These are phyloP conservation scores for Sphaerostilbella broomeana DNA, from an alignment of 2,329 filamentous ascomycete species.

Conservation along the genomic window DNA sequence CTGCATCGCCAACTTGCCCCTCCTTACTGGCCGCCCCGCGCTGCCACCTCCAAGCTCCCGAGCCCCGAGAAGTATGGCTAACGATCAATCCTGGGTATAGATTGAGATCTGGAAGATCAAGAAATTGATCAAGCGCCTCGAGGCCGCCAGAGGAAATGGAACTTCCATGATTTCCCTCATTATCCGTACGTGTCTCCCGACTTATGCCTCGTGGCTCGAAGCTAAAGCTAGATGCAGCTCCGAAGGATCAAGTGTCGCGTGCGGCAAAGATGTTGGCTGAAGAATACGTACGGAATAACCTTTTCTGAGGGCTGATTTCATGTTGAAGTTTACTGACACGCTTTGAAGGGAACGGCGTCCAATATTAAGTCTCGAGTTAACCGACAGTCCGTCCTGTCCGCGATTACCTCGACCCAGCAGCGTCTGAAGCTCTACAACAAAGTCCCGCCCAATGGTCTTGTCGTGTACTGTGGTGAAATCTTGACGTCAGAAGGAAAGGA, in stretches of 20 bases:
- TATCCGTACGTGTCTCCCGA: constrained; percentile 62
- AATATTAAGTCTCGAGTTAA: constrained; percentile 99
- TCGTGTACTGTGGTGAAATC: constrained; percentile 99
- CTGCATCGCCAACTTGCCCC: constrained; percentile 20
- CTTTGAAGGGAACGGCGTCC: constrained; percentile 79
- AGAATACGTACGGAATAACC: constrained; percentile 71
- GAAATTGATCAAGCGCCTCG: constrained; percentile 98
- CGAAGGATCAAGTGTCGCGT: constrained; percentile 95
- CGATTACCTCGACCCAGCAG: constrained; percentile 98
- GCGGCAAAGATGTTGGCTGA: constrained; percentile 99
- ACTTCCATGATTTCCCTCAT: constrained; percentile 99
- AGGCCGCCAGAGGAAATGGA: constrained; percentile 94
- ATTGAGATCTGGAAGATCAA: constrained; percentile 95
- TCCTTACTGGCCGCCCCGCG: constrained; percentile 27
- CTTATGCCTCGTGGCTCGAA: neutral
- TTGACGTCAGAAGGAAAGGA: constrained; percentile 98
- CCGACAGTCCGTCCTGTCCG: constrained; percentile 92
- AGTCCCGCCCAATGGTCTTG: constrained; percentile 92
- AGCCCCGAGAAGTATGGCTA: no score
- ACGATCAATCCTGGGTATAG: constrained; percentile 27
- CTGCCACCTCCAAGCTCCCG: constrained; percentile 10
- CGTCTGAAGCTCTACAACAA: constrained; percentile 99
- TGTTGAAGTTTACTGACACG: constrained; percentile 16
- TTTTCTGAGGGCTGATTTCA: neutral
- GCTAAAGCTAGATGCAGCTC: constrained; percentile 50